Conservation (phyloP, 352 stramenopile genomes). For the Phytophthora podocarpi region DNA sequence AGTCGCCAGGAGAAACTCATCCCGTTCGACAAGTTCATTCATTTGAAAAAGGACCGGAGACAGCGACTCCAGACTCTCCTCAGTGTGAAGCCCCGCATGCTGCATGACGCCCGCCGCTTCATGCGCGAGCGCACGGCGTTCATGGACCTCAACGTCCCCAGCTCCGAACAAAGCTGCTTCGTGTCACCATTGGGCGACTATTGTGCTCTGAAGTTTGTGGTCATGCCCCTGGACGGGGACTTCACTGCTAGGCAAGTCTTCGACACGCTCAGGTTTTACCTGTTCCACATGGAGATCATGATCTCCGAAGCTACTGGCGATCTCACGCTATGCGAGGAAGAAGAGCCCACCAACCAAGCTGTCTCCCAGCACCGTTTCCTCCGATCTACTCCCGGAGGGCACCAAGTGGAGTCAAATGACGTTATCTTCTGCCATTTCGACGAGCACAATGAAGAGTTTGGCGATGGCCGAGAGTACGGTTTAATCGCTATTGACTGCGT, state of each 20-base stretch:
- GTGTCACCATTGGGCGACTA: constrained; percentile 31
- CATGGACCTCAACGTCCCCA: constrained; percentile 23
- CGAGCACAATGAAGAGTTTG: constrained; percentile 29
- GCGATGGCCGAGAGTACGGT: constrained; percentile 24
- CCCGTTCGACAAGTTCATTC: constrained; percentile 33
- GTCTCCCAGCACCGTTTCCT: constrained; percentile 35
- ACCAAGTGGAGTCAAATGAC: constrained; percentile 40
- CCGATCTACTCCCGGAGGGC: constrained; percentile 27
- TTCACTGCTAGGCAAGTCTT: constrained; percentile 29
- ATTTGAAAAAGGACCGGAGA: constrained; percentile 19
- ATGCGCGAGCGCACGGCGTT: constrained; percentile 33
- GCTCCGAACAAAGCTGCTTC: constrained; percentile 28
- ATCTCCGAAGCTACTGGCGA: constrained; percentile 43
- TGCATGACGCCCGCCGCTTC: constrained; percentile 31
- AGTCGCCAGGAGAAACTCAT: constrained; percentile 35
- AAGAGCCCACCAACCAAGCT: constrained; percentile 13
- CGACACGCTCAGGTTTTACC: constrained; percentile 33
- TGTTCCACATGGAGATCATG: constrained; percentile 47
- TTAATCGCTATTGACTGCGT: constrained; percentile 37
- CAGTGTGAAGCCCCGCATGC: constrained; percentile 13
- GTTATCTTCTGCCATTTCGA: constrained; percentile 34
- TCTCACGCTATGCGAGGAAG: constrained; percentile 35
- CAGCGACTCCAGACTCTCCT: constrained; percentile 19
- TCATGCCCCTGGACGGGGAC: constrained; percentile 28
- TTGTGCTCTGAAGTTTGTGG: constrained; percentile 33